Conservation (phyloP, 257 asterid species). For the Solanum tarijense region DNA sequence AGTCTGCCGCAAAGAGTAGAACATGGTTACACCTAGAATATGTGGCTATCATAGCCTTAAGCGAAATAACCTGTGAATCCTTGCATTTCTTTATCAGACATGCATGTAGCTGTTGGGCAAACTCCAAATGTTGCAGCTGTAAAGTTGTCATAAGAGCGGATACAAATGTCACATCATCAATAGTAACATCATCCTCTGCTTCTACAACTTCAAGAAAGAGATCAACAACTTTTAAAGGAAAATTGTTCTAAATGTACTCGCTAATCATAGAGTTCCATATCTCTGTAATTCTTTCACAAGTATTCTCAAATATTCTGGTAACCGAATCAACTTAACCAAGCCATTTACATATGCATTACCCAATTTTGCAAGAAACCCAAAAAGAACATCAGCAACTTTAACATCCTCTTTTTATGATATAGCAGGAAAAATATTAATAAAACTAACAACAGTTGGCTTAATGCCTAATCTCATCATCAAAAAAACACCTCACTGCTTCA, state of each 20-base stretch:
- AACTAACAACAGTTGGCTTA: constrained; percentile 49
- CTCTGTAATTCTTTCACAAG: constrained; percentile 52
- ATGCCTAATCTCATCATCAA: constrained; percentile 50
- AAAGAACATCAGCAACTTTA: constrained; percentile 37
- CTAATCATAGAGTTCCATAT: constrained; percentile 69
- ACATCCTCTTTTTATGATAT: constrained; percentile 30
- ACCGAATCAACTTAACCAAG: constrained; percentile 42
- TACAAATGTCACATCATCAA: too few relatives aligned
- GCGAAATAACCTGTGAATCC: too few relatives aligned
- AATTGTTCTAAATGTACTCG: constrained; percentile 41
- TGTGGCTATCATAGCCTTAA: too few relatives aligned
- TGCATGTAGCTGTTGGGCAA: too few relatives aligned
- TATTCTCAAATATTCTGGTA: constrained; percentile 40
- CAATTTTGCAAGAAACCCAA: constrained; percentile 38
- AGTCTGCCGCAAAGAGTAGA: too few relatives aligned
- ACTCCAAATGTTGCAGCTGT: too few relatives aligned
- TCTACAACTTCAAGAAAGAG: too few relatives aligned
- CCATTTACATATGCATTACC: constrained; percentile 41
- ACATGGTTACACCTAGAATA: too few relatives aligned
- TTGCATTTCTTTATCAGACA: too few relatives aligned
- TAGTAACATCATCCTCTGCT: too few relatives aligned
- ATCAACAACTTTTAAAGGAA: constrained; percentile 6
- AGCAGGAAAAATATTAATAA: constrained; percentile 51
- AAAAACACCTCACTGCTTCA: constrained; percentile 45
- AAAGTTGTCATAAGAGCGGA: too few relatives aligned